Evolutionary conservation across 345 rosid species (phyloP).

Genomic region (Linum lewisii): DNA sequence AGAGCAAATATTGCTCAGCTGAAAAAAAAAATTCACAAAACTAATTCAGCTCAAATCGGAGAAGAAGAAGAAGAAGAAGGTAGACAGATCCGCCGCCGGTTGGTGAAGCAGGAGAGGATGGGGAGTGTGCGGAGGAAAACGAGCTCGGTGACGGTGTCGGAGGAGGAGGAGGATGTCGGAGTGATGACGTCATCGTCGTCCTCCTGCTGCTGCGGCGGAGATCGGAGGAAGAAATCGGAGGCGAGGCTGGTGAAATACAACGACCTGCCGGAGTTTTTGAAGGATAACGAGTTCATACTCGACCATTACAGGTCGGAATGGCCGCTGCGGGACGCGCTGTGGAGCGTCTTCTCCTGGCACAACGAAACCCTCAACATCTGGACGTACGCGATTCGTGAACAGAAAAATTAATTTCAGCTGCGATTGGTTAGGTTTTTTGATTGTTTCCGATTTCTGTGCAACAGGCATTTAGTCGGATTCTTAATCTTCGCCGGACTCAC

Average conservation of each 20-base stretch:
- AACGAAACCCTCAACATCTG: constrained; percentile 92
- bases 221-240: constrained; percentile 24
- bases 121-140: background rate
- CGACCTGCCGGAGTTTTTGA: constrained; percentile 72
- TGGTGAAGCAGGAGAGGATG: background rate
- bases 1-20: background rate
- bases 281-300: constrained; percentile 83
- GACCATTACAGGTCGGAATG: constrained; percentile 88
- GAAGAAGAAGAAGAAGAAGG: background rate
- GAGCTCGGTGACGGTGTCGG: background rate
- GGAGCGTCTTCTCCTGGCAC: constrained; percentile 79
- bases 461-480: constrained; percentile 77
- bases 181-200: background rate
- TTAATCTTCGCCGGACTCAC: constrained; percentile 52
- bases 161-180: constrained; percentile 3
- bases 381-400: constrained; percentile 46
- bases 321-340: constrained; percentile 66
- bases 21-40: background rate
- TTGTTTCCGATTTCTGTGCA: background rate
- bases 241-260: constrained; percentile 52
- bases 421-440: background rate
- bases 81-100: background rate
- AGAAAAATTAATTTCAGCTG: background rate
- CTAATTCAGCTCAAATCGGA: background rate
- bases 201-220: background rate